These are phyloP conservation scores for Quercus dentata DNA, from an alignment of 306 rosid genomes.

Conservation along the genomic window DNA sequence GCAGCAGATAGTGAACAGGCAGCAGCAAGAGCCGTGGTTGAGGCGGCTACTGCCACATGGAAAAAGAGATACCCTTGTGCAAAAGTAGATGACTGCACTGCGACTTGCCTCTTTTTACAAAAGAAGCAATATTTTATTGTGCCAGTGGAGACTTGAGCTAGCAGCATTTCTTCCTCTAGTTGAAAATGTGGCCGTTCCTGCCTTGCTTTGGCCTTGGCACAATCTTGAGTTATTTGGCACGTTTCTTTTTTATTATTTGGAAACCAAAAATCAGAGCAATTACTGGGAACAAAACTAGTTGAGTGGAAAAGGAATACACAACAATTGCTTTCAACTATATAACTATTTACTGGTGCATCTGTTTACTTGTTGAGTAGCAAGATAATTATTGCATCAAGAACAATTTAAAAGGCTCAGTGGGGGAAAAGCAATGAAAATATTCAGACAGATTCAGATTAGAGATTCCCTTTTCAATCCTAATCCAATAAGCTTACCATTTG, in stretches of 20 bases:
- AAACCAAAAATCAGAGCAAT: not conserved
- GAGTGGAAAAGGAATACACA: not conserved
- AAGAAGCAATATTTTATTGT: constrained; percentile 1
- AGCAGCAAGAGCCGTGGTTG: constrained; percentile 60
- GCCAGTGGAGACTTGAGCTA: not conserved
- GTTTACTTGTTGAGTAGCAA: not conserved
- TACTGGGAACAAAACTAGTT: not conserved
- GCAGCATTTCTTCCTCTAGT: not conserved
- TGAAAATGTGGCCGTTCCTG: not conserved
- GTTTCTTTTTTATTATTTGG: not conserved
- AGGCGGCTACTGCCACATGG: constrained; percentile 59
- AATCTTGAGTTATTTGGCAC: not conserved
- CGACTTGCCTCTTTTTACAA: constrained; percentile 50
- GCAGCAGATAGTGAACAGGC: constrained; percentile 40
- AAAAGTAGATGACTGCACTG: constrained; percentile 63
- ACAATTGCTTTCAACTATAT: not conserved
- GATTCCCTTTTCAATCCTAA: not conserved
- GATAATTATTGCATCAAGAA: not conserved
- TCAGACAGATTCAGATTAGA: not conserved
- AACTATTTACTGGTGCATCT: not conserved
- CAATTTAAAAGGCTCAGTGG: not conserved
- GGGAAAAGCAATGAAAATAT: not conserved
- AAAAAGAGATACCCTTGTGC: constrained; percentile 37
- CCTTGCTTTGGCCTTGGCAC: not conserved
- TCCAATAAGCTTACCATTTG: not conserved